These are phyloP conservation scores for Leptographium galeiforme DNA, from an alignment of 2,329 filamentous ascomycete species.

Conservation along the genomic window DNA sequence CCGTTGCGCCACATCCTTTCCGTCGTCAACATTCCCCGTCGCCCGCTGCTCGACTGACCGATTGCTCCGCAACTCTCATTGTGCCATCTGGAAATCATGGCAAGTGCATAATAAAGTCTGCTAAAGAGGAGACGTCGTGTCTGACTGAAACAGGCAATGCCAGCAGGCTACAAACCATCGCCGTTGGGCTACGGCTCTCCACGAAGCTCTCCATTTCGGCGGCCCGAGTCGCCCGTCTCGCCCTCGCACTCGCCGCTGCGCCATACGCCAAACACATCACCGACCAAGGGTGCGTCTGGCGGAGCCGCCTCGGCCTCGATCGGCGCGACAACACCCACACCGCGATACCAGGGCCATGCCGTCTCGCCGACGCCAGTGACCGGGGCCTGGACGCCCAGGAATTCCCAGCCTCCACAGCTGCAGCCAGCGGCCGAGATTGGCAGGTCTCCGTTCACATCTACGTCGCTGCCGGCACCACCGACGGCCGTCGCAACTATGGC, in stretches of 20 bases:
- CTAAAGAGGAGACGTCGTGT: too few species aligned
- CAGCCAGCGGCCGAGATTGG: slow-evolving; percentile 23
- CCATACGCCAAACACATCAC: slow-evolving; percentile 50
- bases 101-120: too few species aligned
- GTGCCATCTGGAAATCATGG: too few species aligned
- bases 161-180: slow-evolving; percentile 53
- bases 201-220: slow-evolving; percentile 51
- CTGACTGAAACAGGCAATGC: slow-evolving; percentile 30
- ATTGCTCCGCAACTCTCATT: too few species aligned
- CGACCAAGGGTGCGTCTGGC: slow-evolving; percentile 32
- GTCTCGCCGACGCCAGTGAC: slow-evolving; percentile 17
- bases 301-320: background rate
- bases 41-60: too few species aligned
- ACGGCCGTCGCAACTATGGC: slow-evolving; percentile 15
- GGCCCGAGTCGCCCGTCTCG: slow-evolving; percentile 49
- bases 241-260: slow-evolving; percentile 54
- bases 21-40: background rate
- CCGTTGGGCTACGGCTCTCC: slow-evolving; percentile 58
- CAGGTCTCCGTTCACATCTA: slow-evolving; percentile 13
- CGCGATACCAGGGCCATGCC: too few species aligned
- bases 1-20: background rate
- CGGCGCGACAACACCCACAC: slow-evolving; percentile 22
- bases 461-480: slow-evolving; percentile 13
- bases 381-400: slow-evolving; percentile 25
- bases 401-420: slow-evolving; percentile 12